A percentile compares a stretch with the other conserved stretches of the same genome.
These are phyloP conservation scores for Hypocreales sp. DNA, from an alignment of 2,329 filamentous ascomycete species.

Conservation along the genomic window DNA sequence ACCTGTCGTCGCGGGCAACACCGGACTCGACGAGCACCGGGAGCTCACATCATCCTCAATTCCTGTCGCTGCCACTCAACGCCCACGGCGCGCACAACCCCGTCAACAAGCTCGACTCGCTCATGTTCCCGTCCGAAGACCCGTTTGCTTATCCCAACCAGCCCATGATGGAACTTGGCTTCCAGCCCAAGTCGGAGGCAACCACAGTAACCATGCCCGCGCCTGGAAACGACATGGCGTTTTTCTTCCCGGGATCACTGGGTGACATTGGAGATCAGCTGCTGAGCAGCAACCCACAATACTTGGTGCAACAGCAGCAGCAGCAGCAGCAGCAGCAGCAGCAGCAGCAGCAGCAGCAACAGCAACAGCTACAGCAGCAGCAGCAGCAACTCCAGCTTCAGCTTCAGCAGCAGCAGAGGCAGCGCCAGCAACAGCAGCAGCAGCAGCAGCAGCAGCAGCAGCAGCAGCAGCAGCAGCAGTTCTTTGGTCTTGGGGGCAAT, in stretches of 20 bases:
- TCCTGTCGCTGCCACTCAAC: constrained; percentile 15
- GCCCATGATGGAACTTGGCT: constrained; percentile 47
- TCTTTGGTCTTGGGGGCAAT: constrained; percentile 24
- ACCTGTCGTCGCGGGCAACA: constrained; percentile 25
- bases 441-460: no score
- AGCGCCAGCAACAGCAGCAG: no score
- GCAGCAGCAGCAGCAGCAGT: constrained; percentile 20
- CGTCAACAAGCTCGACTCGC: constrained; percentile 55
- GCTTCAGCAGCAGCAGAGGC: no score
- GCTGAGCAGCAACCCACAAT: constrained; percentile 55
- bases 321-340: constrained; percentile 25
- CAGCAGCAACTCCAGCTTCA: no score
- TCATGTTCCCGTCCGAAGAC: constrained; percentile 70
- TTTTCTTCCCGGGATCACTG: constrained; percentile 36
- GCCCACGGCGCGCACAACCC: constrained; percentile 20
- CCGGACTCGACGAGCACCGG: constrained; percentile 27
- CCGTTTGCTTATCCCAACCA: constrained; percentile 70
- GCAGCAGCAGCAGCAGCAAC: constrained; percentile 21
- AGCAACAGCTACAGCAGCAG: constrained; percentile 6
- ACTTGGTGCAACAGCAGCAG: constrained; percentile 41
- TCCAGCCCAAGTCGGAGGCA: constrained; percentile 18
- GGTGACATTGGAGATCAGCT: constrained; percentile 61
- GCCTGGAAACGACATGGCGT: constrained; percentile 22
- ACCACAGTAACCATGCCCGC: constrained; percentile 16
- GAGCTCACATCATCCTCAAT: constrained; percentile 20